Conservation (phyloP, 2,329 filamentous ascomycete genomes). For the Diaporthe sp. region DNA sequence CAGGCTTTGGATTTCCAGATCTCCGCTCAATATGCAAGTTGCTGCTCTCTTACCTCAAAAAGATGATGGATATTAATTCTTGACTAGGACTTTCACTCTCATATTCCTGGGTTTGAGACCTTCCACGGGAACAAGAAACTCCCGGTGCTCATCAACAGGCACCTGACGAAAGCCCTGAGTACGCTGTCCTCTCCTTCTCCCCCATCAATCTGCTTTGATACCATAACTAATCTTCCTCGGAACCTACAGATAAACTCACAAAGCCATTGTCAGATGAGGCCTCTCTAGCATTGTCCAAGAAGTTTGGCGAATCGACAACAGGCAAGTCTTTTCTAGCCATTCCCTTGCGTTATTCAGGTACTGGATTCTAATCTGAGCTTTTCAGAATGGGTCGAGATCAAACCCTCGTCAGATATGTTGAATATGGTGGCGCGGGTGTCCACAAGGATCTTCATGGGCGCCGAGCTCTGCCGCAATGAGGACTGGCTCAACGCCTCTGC, state of each 20-base stretch:
- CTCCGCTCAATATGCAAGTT: not conserved
- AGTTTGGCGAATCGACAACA: not conserved
- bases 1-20: not conserved
- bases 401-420: slow-evolving; percentile 45
- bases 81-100: not conserved
- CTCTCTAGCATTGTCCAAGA: not conserved
- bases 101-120: slow-evolving; percentile 12
- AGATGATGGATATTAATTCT: not conserved
- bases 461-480: slow-evolving; percentile 57
- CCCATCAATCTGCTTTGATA: too few species aligned
- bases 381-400: slow-evolving; percentile 29
- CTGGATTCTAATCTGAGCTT: not conserved
- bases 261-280: slow-evolving; percentile 20
- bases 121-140: not conserved
- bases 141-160: not conserved
- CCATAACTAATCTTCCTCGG: not conserved
- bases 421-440: slow-evolving; percentile 61
- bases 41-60: not conserved
- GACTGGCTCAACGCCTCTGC: slow-evolving; percentile 60
- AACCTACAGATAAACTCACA: slow-evolving; percentile 9
- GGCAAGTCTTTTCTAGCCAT: not conserved
- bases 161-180: slow-evolving; percentile 25
- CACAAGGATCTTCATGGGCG: slow-evolving; percentile 61
- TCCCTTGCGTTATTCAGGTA: not conserved
- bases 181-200: not conserved